Base-by-base conservation (phyloP, 108 stramenopile genomes). In the Bacterosira constricta region DNA sequence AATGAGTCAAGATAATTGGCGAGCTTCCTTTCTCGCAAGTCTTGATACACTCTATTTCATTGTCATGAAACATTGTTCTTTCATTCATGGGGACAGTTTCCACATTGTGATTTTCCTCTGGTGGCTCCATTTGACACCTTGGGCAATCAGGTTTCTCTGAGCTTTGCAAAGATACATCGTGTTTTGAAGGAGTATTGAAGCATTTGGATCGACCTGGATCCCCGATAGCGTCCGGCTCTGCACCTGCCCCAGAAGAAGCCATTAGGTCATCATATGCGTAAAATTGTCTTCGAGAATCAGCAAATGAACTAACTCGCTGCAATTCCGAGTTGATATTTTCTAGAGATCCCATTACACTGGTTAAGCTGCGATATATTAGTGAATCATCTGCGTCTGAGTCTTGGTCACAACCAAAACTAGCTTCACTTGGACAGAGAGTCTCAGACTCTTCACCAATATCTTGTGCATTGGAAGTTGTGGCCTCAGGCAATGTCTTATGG, bases 21-120 rank as follows among this genome's bases (percentile, higher is more conserved):
- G 74, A 75, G 41, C 58, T 75, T 53, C 59, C 74, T 31, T 44
- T 75, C 31, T 75, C 74, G 39, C 74, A 56, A 7, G 71, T 63
- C 36, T 39, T 26, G 4, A 50, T 37, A 21, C 7, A 34, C 12
- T 62, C 42, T 11, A 13, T 12, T 13, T 26, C 44, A 26, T 36
- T 20, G 9, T 38, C 15, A 41, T 3, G 18, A 20, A 27, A 32
- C 3, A 29, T 44, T 63, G 31, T 25, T 49, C 26, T 6, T 18
- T 26, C 29, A 54, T 54, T 12, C 17, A 30, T 10, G 9, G 53
- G 31, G 31, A 29, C 31, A 31, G n/a, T 1, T 34, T 9, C 0
- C 12, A 34, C 53, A 34, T 54, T 31, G n/a, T n/a, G n/a, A 8
- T 54, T 32, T 30, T 54, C 53, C 29, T 54, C 53, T 54, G 53